Base-by-base conservation (phyloP, 768 basidiomycete genomes). In the Tylopilus subfusipes region DNA sequence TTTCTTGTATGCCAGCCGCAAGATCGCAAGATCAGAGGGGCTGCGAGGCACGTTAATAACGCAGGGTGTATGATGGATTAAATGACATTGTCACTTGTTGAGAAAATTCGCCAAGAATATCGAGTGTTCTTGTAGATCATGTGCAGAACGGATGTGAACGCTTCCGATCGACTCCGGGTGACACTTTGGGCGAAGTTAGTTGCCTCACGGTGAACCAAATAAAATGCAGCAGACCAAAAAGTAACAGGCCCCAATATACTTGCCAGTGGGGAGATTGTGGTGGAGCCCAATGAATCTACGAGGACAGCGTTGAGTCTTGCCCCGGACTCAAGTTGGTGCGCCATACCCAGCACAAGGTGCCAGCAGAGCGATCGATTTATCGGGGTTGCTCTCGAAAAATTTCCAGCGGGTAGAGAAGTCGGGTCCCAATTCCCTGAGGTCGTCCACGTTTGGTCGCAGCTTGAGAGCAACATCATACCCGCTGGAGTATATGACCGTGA, bases 391-490 rank as follows among this genome's bases (percentile, higher is more conserved):
- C 24, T 67, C 76, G 39, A 80, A 85, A 63, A 78, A 81, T 8
- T 75, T 67, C 84, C 83, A 85, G 39, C 75, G 68, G 22, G 69
- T 45, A 25, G 72, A 62, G 60, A 85, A 86, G 6, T 64, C 73
- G 9, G 79, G 73, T 1, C 75, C 75, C 33, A 86, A 67, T n/a
- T 72, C 72, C 45, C 75, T 70, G 22, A 83, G 70, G 39, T 86
- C 84, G 6, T 73, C 70, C 4, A 60, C 59, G 16, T 66, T 76
- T 4, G 85, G 84, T 24, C 85, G 74, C 14, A 84, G 60, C 60
- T 83, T 85, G 56, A 82, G 74, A 5, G 80, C 83, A 27, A 77
- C 76, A 57, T 86, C 81, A 29, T 79, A 59, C 2, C 72, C 80
- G 57, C 82, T 84, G 58, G 31, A 54, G 8, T 34, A 16, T n/a